Percentiles rank a stretch among this genome's conserved stretches.
Evolutionary conservation across 805 yeast species (phyloP).

Genomic region (Lachancea meyersii): DNA sequence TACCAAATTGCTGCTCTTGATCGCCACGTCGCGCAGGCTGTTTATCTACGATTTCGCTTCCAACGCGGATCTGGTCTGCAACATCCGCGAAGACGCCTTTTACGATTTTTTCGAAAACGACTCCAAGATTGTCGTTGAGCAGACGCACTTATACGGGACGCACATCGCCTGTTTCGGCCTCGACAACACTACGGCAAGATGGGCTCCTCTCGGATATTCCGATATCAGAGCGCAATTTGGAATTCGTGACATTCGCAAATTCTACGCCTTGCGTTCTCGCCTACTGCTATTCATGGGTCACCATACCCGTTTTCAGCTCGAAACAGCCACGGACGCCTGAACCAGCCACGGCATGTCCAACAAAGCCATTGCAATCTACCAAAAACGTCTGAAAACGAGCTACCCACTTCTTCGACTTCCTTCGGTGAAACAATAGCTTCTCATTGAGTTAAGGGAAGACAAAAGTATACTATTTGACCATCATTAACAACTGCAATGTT

Average conservation of each 20-base stretch:
- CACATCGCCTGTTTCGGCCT: conserved; percentile 15
- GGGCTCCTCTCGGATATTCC: conserved; percentile 18
- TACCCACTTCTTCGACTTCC: too few relatives aligned
- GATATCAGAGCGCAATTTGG: conserved; percentile 21
- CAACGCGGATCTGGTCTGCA: conserved; percentile 5
- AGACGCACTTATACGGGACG: conserved; percentile 21
- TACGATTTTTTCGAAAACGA: conserved; percentile 7
- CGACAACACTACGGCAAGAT: conserved; percentile 10
- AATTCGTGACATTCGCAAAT: conserved; percentile 11
- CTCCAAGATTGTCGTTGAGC: conserved; percentile 7
- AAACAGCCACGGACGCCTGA: neutral
- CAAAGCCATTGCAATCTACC: too few relatives aligned
- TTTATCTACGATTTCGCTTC: conserved; percentile 8
- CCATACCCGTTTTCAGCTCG: neutral
- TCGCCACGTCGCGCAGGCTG: conserved; percentile 8
- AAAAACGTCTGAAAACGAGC: too few relatives aligned
- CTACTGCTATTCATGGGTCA: neutral
- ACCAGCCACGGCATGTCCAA: too few relatives aligned
- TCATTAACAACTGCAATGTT: too few relatives aligned
- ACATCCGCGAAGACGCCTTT: conserved; percentile 4
- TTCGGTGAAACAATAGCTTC: too few relatives aligned
- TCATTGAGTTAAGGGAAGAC: too few relatives aligned
- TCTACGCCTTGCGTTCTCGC: conserved; percentile 6
- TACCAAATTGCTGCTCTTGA: neutral
- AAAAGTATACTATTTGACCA: too few relatives aligned